Conservation (phyloP, 2,329 filamentous ascomycete species). For the Endocalyx cinctus region DNA sequence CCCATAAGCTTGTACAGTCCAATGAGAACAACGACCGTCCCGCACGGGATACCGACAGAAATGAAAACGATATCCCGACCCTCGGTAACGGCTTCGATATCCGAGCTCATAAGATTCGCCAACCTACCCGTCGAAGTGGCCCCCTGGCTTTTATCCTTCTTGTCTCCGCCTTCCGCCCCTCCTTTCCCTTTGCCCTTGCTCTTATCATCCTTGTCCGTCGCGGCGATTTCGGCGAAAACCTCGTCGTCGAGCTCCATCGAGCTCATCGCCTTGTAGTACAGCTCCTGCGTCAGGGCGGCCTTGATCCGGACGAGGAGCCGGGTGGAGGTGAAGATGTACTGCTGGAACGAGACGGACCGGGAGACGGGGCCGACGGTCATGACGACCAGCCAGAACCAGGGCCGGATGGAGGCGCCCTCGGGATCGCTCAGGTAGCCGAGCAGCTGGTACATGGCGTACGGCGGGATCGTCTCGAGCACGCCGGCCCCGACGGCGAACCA, state of each 20-base stretch:
- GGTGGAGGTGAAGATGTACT: slow-evolving; percentile 54
- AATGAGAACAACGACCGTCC: slow-evolving; percentile 42
- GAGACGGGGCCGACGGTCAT: slow-evolving; percentile 47
- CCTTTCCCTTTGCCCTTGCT: slow-evolving; percentile 21
- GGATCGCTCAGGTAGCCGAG: slow-evolving; percentile 47
- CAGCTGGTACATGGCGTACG: slow-evolving; percentile 50
- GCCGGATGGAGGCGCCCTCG: slow-evolving; percentile 37
- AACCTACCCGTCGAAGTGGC: slow-evolving; percentile 45
- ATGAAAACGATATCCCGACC: slow-evolving; percentile 48
- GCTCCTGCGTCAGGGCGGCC: slow-evolving; percentile 52
- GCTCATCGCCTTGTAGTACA: slow-evolving; percentile 50
- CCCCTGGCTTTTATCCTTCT: too few relatives aligned
- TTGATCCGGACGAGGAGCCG: slow-evolving; percentile 53
- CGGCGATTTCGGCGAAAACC: slow-evolving; percentile 33
- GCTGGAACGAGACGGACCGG: slow-evolving; percentile 48
- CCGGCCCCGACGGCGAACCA: slow-evolving; percentile 34
- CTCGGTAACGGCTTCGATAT: slow-evolving; percentile 50
- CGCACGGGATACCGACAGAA: slow-evolving; percentile 39
- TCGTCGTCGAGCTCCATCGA: slow-evolving; percentile 57
- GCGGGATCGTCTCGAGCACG: slow-evolving; percentile 44
- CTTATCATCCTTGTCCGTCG: slow-evolving; percentile 19
- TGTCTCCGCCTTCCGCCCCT: too few relatives aligned
- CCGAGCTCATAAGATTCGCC: slow-evolving; percentile 55
- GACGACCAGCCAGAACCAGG: slow-evolving; percentile 50
- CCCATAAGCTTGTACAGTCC: slow-evolving; percentile 52